These are phyloP conservation scores for Wickerhamomyces tratensis DNA, from an alignment of 805 yeast genomes.

Conservation along the genomic window DNA sequence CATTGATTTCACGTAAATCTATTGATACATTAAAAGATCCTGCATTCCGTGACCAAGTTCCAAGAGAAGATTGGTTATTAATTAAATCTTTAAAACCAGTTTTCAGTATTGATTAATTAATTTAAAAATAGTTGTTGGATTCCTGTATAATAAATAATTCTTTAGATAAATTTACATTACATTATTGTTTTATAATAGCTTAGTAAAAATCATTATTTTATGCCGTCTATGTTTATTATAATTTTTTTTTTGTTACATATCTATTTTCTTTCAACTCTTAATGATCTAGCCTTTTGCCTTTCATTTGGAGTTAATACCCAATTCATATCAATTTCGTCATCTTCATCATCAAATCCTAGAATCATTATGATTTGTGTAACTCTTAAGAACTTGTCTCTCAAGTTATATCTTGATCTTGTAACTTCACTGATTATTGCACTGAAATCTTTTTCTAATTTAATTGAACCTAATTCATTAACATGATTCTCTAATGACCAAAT, in stretches of 20 bases:
- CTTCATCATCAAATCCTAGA: slow-evolving; percentile 72
- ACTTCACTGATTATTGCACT: slow-evolving; percentile 64
- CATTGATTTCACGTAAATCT: slow-evolving; percentile 81
- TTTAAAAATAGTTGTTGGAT: too few relatives aligned
- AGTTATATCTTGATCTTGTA: slow-evolving; percentile 60
- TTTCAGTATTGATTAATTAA: slow-evolving; percentile 55
- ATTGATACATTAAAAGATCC: slow-evolving; percentile 98
- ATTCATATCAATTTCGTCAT: slow-evolving; percentile 37
- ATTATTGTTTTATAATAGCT: too few relatives aligned
- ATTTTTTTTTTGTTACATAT: too few relatives aligned
- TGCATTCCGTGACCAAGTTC: slow-evolving; percentile 90
- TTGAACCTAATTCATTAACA: slow-evolving; percentile 75
- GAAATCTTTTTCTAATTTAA: slow-evolving; percentile 75
- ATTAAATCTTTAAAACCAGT: slow-evolving; percentile 81
- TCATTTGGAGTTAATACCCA: slow-evolving; percentile 82
- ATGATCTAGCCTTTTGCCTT: slow-evolving; percentile 47
- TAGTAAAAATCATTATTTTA: too few relatives aligned
- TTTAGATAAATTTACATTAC: too few relatives aligned
- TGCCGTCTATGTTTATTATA: too few relatives aligned
- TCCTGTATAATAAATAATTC: too few relatives aligned
- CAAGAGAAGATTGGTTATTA: slow-evolving; percentile 93
- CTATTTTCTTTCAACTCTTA: slow-evolving; percentile 35
- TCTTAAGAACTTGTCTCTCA: slow-evolving; percentile 70
- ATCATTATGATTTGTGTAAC: slow-evolving; percentile 80
- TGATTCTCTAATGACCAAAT: slow-evolving; percentile 56